Conservation (phyloP, 148 eudicot species). For the Camellia japonica region DNA sequence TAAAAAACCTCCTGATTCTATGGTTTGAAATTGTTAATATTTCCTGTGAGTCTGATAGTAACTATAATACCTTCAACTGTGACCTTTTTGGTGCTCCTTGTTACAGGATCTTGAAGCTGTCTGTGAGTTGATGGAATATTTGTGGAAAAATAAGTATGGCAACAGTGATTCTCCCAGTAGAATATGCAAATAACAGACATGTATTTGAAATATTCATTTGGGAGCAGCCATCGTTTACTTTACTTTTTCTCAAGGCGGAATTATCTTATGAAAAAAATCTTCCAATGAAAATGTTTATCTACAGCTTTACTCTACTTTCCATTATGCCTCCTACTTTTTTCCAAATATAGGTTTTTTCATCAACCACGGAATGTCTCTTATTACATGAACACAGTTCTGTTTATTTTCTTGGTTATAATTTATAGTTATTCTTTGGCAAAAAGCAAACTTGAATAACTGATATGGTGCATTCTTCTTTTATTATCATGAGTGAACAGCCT, state of each 20-base stretch:
- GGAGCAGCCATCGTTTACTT: background rate
- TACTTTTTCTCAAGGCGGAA: too few species aligned
- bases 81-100: too few species aligned
- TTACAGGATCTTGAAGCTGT: too few species aligned
- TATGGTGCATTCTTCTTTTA: constrained; percentile 1
- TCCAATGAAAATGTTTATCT: too few species aligned
- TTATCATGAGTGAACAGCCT: background rate
- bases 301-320: too few species aligned
- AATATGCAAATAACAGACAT: background rate
- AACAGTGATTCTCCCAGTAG: background rate
- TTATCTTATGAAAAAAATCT: too few species aligned
- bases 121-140: too few species aligned
- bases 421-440: background rate
- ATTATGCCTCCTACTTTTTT: background rate
- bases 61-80: background rate
- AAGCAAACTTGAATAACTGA: background rate
- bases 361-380: too few species aligned
- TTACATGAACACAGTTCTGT: background rate
- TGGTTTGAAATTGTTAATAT: too few species aligned
- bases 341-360: too few species aligned
- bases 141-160: background rate
- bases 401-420: background rate
- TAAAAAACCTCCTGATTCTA: too few species aligned
- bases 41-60: too few species aligned
- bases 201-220: background rate